Conservation (phyloP, 345 rosid genomes). For the thale cress (Arabidopsis thaliana) region DNA sequence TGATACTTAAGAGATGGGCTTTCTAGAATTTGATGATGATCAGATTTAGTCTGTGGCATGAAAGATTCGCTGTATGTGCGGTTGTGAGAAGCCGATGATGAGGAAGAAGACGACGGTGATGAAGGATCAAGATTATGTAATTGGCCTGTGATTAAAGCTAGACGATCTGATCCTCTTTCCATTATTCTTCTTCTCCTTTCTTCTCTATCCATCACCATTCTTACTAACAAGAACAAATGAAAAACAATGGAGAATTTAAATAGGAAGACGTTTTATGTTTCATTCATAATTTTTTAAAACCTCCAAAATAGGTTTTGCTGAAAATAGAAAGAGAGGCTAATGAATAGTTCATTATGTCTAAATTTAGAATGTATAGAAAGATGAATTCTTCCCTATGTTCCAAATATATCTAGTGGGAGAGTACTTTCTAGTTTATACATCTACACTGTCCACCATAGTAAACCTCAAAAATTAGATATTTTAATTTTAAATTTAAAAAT, state of each 20-base stretch:
- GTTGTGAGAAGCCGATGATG: constrained; percentile 38
- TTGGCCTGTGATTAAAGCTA: constrained; percentile 63
- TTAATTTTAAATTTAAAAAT: no score
- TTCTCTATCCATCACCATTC: constrained; percentile 46
- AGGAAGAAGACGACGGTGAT: constrained; percentile 36
- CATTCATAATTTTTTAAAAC: constrained; percentile 13
- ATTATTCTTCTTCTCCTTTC: constrained; percentile 57
- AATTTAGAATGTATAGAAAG: constrained; percentile 21
- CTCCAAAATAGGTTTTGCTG: not conserved
- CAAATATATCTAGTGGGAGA: not conserved
- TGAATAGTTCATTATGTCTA: constrained; percentile 36
- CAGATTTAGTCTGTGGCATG: constrained; percentile 24
- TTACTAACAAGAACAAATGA: not conserved
- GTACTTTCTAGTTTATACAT: not conserved
- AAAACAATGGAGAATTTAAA: not conserved
- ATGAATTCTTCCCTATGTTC: not conserved
- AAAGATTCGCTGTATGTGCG: constrained; percentile 41
- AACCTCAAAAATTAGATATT: no score
- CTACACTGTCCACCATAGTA: not conserved
- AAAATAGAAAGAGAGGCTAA: constrained; percentile 35
- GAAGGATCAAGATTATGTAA: constrained; percentile 44
- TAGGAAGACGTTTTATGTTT: not conserved
- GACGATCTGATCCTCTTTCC: constrained; percentile 61
- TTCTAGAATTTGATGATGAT: constrained; percentile 17
- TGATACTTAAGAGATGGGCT: constrained; percentile 40